Conservation (phyloP, 176 grass and related monocot species). For the Musa schizocarpa region DNA sequence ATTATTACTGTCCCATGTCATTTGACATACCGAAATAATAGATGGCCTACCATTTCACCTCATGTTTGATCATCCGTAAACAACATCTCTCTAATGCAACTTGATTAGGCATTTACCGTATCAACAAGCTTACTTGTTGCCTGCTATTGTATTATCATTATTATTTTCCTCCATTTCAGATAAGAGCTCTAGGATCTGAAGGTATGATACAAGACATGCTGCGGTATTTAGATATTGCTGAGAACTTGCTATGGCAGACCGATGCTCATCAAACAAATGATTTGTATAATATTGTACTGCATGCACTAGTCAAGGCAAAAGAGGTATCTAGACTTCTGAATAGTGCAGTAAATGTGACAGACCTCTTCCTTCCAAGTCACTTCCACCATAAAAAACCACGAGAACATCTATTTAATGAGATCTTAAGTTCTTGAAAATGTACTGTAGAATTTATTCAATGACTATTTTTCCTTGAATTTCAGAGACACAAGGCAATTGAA, state of each 20-base stretch:
- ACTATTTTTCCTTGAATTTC: conserved; percentile 27
- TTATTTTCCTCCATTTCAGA: conserved; percentile 28
- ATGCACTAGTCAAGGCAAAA: conserved; percentile 48
- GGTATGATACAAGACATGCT: conserved; percentile 91
- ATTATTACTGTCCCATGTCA: neutral
- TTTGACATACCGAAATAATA: neutral
- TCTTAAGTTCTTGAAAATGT: neutral
- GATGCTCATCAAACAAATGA: conserved; percentile 49
- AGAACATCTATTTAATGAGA: no score
- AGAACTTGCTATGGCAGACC: conserved; percentile 43
- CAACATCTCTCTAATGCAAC: no score
- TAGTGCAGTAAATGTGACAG: neutral
- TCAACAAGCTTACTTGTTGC: neutral
- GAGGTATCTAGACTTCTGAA: conserved; percentile 40
- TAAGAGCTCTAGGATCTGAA: conserved; percentile 73
- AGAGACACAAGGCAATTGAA: conserved; percentile 50
- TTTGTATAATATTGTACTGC: conserved; percentile 50
- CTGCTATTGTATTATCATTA: conserved; percentile 6
- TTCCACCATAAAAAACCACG: no score
- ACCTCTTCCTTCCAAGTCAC: no score
- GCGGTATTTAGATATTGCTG: conserved; percentile 66
- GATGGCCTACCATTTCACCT: no score
- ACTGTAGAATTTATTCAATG: neutral
- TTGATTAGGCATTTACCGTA: no score
- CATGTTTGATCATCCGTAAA: neutral